phyloP scores from a whole-genome alignment of 1,284 basidiomycete species.

The Pholiota adiposa region DNA sequence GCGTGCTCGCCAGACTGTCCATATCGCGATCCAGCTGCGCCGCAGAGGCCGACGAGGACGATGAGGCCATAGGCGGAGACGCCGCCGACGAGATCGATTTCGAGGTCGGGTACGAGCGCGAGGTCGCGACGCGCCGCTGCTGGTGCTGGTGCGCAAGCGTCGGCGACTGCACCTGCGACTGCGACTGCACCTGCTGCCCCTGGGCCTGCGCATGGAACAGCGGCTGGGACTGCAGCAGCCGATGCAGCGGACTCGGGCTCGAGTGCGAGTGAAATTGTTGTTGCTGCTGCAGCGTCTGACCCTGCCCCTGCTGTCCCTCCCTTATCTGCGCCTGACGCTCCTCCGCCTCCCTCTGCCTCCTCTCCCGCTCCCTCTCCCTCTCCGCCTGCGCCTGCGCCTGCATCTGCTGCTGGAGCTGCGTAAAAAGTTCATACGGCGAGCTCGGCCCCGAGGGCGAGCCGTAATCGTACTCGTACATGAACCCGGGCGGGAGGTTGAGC shows the following conservation, averaged over 20 bases:
- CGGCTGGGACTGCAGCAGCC: neutral
- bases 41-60: neutral
- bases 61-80: neutral
- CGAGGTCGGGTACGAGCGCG: neutral
- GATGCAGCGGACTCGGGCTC: neutral
- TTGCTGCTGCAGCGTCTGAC: too few relatives aligned
- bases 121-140: neutral
- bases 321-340: too few relatives aligned
- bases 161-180: neutral
- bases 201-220: neutral
- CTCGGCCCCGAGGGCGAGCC: conserved; percentile 39
- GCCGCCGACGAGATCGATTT: neutral
- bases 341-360: too few relatives aligned
- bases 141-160: neutral
- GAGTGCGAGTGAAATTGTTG: neutral
- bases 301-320: neutral
- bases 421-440: conserved; percentile 44
- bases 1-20: conserved; percentile 13
- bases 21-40: conserved; percentile 8
- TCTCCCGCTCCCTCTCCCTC: too few relatives aligned
- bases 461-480: conserved; percentile 31
- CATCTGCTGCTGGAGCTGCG: conserved; percentile 16
- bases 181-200: neutral
- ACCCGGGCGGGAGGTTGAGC: conserved; percentile 30
- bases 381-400: conserved; percentile 14